Evolutionary conservation across 2,329 filamentous ascomycete species (phyloP).

Genomic region (Hymenotorrendiella dingleyae): DNA sequence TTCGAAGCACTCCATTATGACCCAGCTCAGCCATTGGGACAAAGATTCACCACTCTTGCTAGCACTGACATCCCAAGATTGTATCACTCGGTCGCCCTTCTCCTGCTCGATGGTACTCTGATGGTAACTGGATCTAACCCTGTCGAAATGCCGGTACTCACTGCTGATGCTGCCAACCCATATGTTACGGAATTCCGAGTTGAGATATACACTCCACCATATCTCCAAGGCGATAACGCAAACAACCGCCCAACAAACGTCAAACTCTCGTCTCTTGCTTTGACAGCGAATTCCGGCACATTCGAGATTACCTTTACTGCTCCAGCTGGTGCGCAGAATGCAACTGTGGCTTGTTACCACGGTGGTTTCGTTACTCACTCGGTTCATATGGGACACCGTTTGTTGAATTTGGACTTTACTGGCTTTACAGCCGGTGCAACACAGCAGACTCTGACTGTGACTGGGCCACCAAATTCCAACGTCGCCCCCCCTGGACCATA

Average conservation of each 20-base stretch:
- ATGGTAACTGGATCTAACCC: constrained; percentile 56
- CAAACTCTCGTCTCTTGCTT: constrained; percentile 36
- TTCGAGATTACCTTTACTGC: constrained; percentile 44
- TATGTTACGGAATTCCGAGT: constrained; percentile 56
- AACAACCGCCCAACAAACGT: constrained; percentile 43
- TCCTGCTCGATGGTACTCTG: constrained; percentile 54
- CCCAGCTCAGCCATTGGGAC: constrained; percentile 42
- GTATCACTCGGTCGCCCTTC: constrained; percentile 55
- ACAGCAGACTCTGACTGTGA: constrained; percentile 43
- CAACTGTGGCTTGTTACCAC: constrained; percentile 49
- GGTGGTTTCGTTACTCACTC: constrained; percentile 56
- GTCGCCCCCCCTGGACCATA: constrained; percentile 54
- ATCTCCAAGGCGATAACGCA: constrained; percentile 46
- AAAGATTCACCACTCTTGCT: constrained; percentile 42
- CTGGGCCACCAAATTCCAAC: constrained; percentile 48
- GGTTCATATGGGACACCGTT: constrained; percentile 55
- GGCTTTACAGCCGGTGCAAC: constrained; percentile 39
- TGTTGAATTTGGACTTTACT: constrained; percentile 45
- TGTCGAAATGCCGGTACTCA: constrained; percentile 49
- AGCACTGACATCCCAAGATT: constrained; percentile 41
- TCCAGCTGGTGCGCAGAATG: constrained; percentile 35
- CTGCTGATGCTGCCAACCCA: constrained; percentile 37
- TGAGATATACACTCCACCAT: constrained; percentile 56
- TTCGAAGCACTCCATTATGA: constrained; percentile 53
- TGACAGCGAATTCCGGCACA: constrained; percentile 36